Conservation (phyloP, 495 filamentous ascomycete genomes). For the Penicillium dipodomyicola region DNA sequence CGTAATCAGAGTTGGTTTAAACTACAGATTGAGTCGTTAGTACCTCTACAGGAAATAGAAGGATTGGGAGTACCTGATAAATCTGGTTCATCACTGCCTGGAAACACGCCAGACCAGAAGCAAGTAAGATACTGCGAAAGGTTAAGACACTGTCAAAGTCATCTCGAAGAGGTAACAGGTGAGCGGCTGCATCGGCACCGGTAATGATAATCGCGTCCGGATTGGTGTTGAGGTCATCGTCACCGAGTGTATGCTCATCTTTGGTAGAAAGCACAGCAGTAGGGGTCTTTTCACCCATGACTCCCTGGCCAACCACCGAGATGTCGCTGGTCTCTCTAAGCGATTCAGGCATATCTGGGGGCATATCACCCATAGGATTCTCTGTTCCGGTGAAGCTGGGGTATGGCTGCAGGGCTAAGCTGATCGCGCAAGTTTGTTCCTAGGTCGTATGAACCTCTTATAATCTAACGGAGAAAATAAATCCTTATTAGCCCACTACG, state of each 20-base stretch:
- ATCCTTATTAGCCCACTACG: not conserved
- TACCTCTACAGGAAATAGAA: not conserved
- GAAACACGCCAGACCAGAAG: slow-evolving; percentile 43
- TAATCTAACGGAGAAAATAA: not conserved
- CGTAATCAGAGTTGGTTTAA: slow-evolving; percentile 32
- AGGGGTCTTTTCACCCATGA: not conserved
- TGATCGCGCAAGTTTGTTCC: not conserved
- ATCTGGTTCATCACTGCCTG: slow-evolving; percentile 51
- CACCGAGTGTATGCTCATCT: not conserved
- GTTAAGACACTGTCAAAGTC: slow-evolving; percentile 45
- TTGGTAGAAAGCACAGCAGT: not conserved
- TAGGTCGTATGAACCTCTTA: not conserved
- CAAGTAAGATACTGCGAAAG: slow-evolving; percentile 46
- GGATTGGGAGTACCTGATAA: slow-evolving; percentile 32
- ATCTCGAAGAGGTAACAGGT: slow-evolving; percentile 46
- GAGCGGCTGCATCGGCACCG: slow-evolving; percentile 29
- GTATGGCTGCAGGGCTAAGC: not conserved
- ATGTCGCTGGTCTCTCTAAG: not conserved
- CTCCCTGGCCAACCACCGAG: not conserved
- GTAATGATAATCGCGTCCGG: slow-evolving; percentile 29
- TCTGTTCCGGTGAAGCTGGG: not conserved
- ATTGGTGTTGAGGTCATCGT: not conserved
- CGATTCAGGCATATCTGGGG: not conserved
- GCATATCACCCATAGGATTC: not conserved
- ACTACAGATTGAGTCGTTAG: slow-evolving; percentile 16